Percentiles rank a stretch among this genome's conserved stretches.
These are phyloP conservation scores for Colletotrichum sp. DNA, from an alignment of 2,329 filamentous ascomycete genomes.

Conservation along the genomic window DNA sequence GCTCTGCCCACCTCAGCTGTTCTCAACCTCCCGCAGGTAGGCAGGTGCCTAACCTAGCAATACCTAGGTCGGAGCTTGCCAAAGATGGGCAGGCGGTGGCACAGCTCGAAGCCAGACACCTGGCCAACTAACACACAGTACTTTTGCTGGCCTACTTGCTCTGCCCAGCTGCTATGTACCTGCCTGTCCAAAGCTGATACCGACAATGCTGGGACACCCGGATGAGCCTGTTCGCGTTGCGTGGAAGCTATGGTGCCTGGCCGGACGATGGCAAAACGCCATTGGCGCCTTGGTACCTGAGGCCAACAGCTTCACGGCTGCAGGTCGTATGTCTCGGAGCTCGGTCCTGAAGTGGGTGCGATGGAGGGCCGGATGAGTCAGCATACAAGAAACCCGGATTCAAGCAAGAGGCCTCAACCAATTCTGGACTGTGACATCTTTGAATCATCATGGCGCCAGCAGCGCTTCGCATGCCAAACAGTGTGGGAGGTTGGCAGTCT, in stretches of 20 bases:
- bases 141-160: not conserved
- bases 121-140: not conserved
- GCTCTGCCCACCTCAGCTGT: not conserved
- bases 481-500: not conserved
- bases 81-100: not conserved
- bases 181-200: not conserved
- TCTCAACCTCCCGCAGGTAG: not conserved
- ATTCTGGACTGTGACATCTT: not conserved
- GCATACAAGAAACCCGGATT: not conserved
- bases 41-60: not conserved
- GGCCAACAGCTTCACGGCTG: not conserved
- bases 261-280: not conserved
- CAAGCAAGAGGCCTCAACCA: not conserved
- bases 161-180: not conserved
- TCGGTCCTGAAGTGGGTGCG: not conserved
- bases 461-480: not conserved
- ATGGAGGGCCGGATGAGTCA: not conserved
- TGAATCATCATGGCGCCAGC: not conserved
- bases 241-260: not conserved
- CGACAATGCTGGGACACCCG: not conserved
- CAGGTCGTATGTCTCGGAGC: not conserved
- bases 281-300: conserved; percentile 7
- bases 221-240: not conserved
- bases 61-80: not conserved
- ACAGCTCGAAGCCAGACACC: not conserved